A percentile compares a stretch with the other conserved stretches of the same genome.
Evolutionary conservation across 2,329 filamentous ascomycete genomes (phyloP).

Genomic region (Penicillium sp.): DNA sequence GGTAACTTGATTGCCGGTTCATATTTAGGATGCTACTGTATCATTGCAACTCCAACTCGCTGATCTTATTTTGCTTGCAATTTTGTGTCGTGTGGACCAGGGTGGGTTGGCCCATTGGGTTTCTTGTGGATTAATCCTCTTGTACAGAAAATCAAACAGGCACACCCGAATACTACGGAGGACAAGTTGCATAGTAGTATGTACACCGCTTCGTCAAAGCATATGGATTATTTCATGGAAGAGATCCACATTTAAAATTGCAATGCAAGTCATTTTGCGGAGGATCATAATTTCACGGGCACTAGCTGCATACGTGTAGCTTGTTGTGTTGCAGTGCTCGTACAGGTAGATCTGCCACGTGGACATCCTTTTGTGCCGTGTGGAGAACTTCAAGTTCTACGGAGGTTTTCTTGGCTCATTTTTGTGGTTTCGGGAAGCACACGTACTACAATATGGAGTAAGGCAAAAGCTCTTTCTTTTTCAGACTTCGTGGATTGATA

Average conservation of each 20-base stretch:
- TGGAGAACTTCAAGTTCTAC: neutral
- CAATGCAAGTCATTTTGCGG: neutral
- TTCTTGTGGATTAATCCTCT: too few species aligned
- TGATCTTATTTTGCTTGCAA: too few species aligned
- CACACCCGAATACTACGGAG: too few species aligned
- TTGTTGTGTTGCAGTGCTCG: neutral
- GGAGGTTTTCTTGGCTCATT: constrained; percentile 3
- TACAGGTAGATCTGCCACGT: constrained; percentile 10
- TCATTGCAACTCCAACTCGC: too few species aligned
- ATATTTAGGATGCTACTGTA: too few species aligned
- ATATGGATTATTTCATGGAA: neutral
- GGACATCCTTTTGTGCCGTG: constrained; percentile 11
- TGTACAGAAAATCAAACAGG: neutral
- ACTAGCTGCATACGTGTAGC: neutral
- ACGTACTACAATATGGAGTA: neutral
- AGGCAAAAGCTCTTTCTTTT: neutral
- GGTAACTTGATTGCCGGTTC: too few species aligned
- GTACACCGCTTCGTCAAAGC: neutral
- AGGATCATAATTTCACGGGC: neutral
- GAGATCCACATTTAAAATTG: neutral
- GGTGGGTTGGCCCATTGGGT: too few species aligned
- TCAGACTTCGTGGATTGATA: neutral
- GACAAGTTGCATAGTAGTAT: neutral
- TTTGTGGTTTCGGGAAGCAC: neutral
- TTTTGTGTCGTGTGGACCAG: too few species aligned